Evolutionary conservation across 306 rosid genomes (phyloP).

Genomic region (Gynostemma pentaphyllum): DNA sequence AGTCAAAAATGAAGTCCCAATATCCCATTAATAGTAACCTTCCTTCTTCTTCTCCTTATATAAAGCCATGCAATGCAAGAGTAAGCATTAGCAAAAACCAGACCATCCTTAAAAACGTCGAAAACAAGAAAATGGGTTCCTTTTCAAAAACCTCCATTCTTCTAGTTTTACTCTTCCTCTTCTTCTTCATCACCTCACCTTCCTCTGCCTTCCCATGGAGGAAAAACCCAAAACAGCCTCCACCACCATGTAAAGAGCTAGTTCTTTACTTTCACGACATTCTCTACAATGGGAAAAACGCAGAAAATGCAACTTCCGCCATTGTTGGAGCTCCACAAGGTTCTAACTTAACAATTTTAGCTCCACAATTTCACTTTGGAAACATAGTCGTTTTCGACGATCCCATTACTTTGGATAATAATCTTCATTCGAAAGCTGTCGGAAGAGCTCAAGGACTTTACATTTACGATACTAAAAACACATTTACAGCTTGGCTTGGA

Average conservation of each 20-base stretch:
- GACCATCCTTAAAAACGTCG: too few relatives aligned
- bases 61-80: not conserved
- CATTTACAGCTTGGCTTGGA: slow-evolving; percentile 53
- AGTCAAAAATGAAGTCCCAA: too few relatives aligned
- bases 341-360: slow-evolving; percentile 40
- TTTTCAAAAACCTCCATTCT: slow-evolving; percentile 4
- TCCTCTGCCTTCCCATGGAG: slow-evolving; percentile 19
- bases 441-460: slow-evolving; percentile 81
- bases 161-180: slow-evolving; percentile 12
- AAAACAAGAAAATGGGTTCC: slow-evolving; percentile 16
- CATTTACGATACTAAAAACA: slow-evolving; percentile 46
- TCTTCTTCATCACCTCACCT: too few relatives aligned
- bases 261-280: slow-evolving; percentile 57
- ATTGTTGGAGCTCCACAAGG: slow-evolving; percentile 65
- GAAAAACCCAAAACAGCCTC: slow-evolving; percentile 24
- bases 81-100: not conserved
- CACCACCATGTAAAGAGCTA: slow-evolving; percentile 53
- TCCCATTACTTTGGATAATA: slow-evolving; percentile 61
- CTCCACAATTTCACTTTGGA: slow-evolving; percentile 41
- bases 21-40: not conserved
- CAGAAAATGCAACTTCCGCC: slow-evolving; percentile 54
- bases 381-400: slow-evolving; percentile 59
- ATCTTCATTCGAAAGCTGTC: slow-evolving; percentile 51
- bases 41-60: not conserved
- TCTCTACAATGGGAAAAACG: slow-evolving; percentile 52